These are phyloP conservation scores for Sisymbrium altissimum DNA, from an alignment of 345 rosid genomes.

Conservation along the genomic window DNA sequence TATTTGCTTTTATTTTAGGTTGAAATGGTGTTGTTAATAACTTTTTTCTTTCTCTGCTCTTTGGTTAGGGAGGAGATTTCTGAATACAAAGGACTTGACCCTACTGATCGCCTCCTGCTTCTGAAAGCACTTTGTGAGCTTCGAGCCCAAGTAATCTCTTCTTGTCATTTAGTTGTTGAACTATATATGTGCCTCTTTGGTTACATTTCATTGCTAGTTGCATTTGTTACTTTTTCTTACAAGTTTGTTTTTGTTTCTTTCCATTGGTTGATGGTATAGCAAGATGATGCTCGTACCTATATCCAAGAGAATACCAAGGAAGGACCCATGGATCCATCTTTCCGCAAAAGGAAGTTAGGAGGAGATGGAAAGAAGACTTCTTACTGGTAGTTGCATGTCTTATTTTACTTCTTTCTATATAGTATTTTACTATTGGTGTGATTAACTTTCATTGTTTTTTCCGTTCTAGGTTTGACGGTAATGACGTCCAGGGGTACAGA, in stretches of 20 bases:
- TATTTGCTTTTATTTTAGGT: neutral
- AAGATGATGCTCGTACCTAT: conserved; percentile 57
- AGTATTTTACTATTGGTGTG: conserved; percentile 22
- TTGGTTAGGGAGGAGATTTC: conserved; percentile 59
- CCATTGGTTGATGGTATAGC: conserved; percentile 43
- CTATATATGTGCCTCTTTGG: neutral
- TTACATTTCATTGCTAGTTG: conserved; percentile 11
- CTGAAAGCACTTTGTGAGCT: conserved; percentile 87
- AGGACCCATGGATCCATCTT: conserved; percentile 44
- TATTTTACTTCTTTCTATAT: conserved; percentile 10
- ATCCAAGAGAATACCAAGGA: conserved; percentile 52
- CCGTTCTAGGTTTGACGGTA: conserved; percentile 66
- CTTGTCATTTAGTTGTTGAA: neutral
- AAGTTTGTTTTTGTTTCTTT: conserved; percentile 1
- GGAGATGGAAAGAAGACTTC: conserved; percentile 57
- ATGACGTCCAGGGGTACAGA: conserved; percentile 64
- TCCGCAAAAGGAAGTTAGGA: conserved; percentile 67
- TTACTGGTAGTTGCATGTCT: conserved; percentile 57
- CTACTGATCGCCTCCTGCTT: conserved; percentile 52
- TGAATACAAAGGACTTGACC: conserved; percentile 58
- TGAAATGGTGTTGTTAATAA: neutral
- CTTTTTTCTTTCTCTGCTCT: conserved; percentile 22
- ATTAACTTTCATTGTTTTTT: neutral
- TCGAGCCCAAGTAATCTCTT: conserved; percentile 58
- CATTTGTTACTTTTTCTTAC: neutral